phyloP scores from a whole-genome alignment of 2,329 filamentous ascomycete species.

The Paecilomyces variotii region DNA sequence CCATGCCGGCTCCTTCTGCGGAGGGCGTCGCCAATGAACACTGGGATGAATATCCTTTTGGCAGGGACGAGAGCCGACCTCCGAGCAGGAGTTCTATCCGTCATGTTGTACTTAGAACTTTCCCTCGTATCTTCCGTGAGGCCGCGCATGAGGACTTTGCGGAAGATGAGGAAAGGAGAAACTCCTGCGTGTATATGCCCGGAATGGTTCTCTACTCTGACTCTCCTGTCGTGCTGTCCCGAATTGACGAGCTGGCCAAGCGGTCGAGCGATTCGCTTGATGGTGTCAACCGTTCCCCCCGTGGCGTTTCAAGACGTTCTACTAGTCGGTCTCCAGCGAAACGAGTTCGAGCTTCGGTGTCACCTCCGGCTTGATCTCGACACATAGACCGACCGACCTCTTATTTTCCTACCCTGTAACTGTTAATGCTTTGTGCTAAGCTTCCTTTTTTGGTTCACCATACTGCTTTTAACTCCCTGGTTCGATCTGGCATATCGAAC shows the following conservation, averaged over 20 bases:
- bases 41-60: conserved; percentile 28
- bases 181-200: conserved; percentile 39
- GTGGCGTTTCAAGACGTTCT: conserved; percentile 14
- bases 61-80: conserved; percentile 6
- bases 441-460: neutral
- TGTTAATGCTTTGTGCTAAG: neutral
- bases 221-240: conserved; percentile 33
- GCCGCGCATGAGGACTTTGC: conserved; percentile 42
- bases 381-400: neutral
- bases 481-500: neutral
- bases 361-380: neutral
- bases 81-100: conserved; percentile 18
- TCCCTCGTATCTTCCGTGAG: conserved; percentile 47
- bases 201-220: conserved; percentile 46
- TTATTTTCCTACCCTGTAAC: neutral
- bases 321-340: neutral
- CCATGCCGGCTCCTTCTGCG: conserved; percentile 37
- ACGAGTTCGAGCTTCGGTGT: neutral
- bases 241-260: conserved; percentile 32
- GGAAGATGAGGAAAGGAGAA: conserved; percentile 37
- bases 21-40: conserved; percentile 26
- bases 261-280: conserved; percentile 18
- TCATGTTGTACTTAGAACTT: conserved; percentile 42
- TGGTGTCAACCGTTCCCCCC: conserved; percentile 34
- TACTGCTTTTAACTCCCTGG: neutral